These are phyloP conservation scores for Penstemon barbatus DNA, from an alignment of 257 asterid genomes.

Conservation along the genomic window DNA sequence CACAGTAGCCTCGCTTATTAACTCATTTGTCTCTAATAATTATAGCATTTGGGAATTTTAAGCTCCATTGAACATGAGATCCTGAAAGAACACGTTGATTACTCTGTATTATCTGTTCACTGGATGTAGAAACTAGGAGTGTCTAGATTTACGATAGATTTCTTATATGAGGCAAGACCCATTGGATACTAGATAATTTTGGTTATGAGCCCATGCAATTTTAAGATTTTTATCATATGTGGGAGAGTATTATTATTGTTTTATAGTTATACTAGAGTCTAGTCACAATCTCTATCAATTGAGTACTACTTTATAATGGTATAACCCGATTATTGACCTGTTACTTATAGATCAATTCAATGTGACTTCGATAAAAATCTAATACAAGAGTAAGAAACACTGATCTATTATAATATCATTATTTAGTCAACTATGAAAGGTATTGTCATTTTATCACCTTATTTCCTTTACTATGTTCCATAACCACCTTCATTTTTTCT, in stretches of 20 bases:
- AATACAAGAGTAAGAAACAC: neutral
- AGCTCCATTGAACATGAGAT: neutral
- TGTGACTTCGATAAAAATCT: neutral
- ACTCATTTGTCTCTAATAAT: neutral
- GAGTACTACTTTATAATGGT: neutral
- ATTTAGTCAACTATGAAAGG: neutral
- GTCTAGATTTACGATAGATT: neutral
- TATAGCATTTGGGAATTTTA: neutral
- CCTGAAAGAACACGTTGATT: neutral
- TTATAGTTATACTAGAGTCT: too few species aligned
- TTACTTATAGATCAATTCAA: neutral
- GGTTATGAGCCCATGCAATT: neutral
- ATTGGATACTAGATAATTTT: slow-evolving; percentile 1
- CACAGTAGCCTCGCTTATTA: too few species aligned
- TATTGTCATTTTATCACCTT: neutral
- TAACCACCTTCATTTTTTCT: neutral
- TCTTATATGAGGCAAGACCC: neutral
- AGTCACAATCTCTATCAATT: too few species aligned
- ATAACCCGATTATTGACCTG: neutral
- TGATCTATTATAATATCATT: neutral
- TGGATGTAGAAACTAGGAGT: neutral
- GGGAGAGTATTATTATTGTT: too few species aligned
- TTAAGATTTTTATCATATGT: too few species aligned
- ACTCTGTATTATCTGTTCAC: neutral
- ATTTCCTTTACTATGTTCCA: slow-evolving; percentile 3